These are phyloP conservation scores for Pythium phragmiticola DNA, from an alignment of 352 stramenopile genomes.

Conservation along the genomic window DNA sequence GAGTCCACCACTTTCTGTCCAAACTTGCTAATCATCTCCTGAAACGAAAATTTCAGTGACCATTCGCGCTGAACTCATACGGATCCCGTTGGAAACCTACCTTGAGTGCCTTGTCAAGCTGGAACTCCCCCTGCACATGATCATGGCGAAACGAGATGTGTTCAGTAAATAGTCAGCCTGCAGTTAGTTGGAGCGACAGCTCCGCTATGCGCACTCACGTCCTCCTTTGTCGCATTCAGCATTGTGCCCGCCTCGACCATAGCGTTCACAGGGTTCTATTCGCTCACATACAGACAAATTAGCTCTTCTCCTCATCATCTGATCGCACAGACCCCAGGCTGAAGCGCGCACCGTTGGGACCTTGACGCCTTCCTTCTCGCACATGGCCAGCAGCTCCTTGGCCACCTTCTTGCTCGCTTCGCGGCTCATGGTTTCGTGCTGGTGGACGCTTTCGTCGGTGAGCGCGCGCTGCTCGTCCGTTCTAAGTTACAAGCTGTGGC, in stretches of 20 bases:
- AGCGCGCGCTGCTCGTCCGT: background rate
- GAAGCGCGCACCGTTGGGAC: slow-evolving; percentile 55
- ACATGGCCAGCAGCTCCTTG: slow-evolving; percentile 82
- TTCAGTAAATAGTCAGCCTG: background rate
- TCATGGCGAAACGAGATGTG: background rate
- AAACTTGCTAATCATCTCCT: slow-evolving; percentile 85
- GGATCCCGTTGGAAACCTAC: slow-evolving; percentile 20
- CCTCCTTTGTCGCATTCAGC: slow-evolving; percentile 79
- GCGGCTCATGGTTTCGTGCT: slow-evolving; percentile 29
- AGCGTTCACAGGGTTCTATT: slow-evolving; percentile 71
- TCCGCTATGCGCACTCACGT: slow-evolving; percentile 37
- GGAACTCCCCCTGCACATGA: slow-evolving; percentile 55
- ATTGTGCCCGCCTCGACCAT: slow-evolving; percentile 82
- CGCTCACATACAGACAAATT: background rate
- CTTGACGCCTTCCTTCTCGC: slow-evolving; percentile 71
- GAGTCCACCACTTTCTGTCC: slow-evolving; percentile 47
- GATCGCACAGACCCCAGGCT: background rate
- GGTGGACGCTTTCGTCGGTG: background rate
- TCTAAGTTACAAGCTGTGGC: slow-evolving; percentile 1
- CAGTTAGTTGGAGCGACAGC: background rate
- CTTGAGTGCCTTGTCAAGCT: slow-evolving; percentile 65
- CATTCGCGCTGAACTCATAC: background rate
- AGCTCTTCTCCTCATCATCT: background rate
- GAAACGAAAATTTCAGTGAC: background rate
- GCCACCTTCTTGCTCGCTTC: slow-evolving; percentile 60